Evolutionary conservation across 306 rosid species (phyloP).

Genomic region (Cotoneaster glaucophyllus): DNA sequence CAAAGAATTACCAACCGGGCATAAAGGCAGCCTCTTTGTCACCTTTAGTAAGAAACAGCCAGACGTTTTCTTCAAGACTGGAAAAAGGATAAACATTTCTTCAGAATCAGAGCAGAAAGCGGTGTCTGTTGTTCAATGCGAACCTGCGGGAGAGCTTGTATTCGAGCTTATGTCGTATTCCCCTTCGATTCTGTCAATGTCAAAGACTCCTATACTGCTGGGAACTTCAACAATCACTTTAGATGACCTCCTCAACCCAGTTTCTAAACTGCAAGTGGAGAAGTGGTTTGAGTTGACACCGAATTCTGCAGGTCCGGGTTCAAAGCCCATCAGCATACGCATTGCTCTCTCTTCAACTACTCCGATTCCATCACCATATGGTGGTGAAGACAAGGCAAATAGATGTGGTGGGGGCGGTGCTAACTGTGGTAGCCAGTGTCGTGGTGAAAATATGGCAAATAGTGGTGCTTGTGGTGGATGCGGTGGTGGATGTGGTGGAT

Average conservation of each 20-base stretch:
- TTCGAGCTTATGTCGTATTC: constrained; percentile 48
- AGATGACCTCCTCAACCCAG: constrained; percentile 7
- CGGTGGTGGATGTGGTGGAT: constrained; percentile 12
- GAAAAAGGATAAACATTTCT: constrained; percentile 59
- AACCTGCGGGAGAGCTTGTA: constrained; percentile 74
- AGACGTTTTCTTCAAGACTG: constrained; percentile 53
- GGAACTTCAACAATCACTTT: constrained; percentile 27
- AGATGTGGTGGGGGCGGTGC: constrained; percentile 24
- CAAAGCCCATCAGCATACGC: constrained; percentile 21
- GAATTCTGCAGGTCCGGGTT: neutral
- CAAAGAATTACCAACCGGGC: constrained; percentile 70
- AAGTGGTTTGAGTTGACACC: constrained; percentile 34
- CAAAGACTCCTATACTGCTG: constrained; percentile 20
- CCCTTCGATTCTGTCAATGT: neutral
- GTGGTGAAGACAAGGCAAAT: constrained; percentile 20
- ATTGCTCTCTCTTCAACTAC: constrained; percentile 32
- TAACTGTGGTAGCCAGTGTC: constrained; percentile 38
- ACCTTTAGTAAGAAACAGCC: constrained; percentile 63
- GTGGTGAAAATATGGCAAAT: constrained; percentile 24
- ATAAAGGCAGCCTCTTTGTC: constrained; percentile 65
- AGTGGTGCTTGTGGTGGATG: constrained; percentile 34
- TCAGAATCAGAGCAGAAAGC: constrained; percentile 62
- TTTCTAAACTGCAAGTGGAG: constrained; percentile 20
- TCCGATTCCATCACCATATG: constrained; percentile 51
- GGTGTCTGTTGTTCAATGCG: constrained; percentile 74